A percentile compares a stretch with the other conserved stretches of the same genome.
Evolutionary conservation across 495 filamentous ascomycete species (phyloP).

Genomic region (Cudoniella acicularis): DNA sequence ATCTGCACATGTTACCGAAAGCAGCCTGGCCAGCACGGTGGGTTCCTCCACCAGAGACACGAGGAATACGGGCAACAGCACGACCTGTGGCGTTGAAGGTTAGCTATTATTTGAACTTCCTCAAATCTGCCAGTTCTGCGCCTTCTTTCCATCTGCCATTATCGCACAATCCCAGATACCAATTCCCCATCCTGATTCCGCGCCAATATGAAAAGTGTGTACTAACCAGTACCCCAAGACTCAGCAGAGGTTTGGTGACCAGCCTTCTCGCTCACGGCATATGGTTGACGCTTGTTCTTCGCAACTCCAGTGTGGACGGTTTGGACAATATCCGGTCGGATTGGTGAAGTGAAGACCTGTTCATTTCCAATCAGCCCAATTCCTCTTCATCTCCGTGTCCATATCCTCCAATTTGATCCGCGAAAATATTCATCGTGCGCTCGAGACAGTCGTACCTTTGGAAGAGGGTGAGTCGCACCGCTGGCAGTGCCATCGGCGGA

Average conservation of each 20-base stretch:
- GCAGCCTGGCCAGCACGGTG: constrained; percentile 99
- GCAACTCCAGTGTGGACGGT: constrained; percentile 96
- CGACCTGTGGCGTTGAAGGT: constrained; percentile 61
- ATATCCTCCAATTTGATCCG: not conserved
- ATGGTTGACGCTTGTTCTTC: constrained; percentile 99
- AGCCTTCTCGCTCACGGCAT: constrained; percentile 99
- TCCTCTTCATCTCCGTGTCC: not conserved
- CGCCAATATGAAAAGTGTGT: constrained; percentile 17
- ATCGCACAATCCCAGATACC: constrained; percentile 1
- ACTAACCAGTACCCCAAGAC: constrained; percentile 99
- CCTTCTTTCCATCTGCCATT: not conserved
- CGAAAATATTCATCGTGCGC: not conserved
- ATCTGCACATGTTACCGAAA: constrained; percentile 99
- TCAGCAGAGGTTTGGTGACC: constrained; percentile 99
- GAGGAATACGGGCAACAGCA: constrained; percentile 99
- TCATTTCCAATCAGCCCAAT: constrained; percentile 18
- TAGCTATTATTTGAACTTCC: constrained; percentile 21
- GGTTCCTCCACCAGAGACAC: constrained; percentile 99
- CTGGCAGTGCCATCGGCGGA: constrained; percentile 86
- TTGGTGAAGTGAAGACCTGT: constrained; percentile 85
- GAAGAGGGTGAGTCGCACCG: constrained; percentile 82
- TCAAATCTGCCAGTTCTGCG: not conserved
- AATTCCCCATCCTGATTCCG: constrained; percentile 9
- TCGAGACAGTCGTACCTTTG: constrained; percentile 41
- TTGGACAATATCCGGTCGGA: constrained; percentile 98